Evolutionary conservation across 768 basidiomycete genomes (phyloP), one percentile per base, ranked within the genome.

Genomic region (Auriscalpium vulgare): DNA sequence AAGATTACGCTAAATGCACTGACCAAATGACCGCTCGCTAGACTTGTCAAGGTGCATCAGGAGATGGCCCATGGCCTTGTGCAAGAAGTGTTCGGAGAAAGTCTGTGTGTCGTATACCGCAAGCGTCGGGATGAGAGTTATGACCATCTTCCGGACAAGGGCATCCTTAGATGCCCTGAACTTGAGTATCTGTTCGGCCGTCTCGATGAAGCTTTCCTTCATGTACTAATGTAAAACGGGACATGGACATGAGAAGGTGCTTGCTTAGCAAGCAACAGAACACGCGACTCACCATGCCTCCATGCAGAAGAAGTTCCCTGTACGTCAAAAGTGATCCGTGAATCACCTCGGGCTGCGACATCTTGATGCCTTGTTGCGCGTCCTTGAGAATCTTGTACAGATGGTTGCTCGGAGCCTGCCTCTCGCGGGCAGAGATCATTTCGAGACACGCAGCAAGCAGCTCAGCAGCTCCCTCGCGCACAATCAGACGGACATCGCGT

Each of bases 81-180:
- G 91, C 10, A 98, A 78, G 67, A 91, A 94, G 66, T 90, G 87
- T 63, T 89, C 87, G 45, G 86, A 86, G 65, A 99, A 99, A 1
- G 87, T 91, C 67, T 90, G 85, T 1, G 91, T 91, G 66, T 98
- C 93, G 69, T 97, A 99, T 2, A 87, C 85, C 21, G 95, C 95
- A 59, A 98, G 82, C 6, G 91, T 90, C 0, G 97, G 95, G 47
- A 98, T 94, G 66, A 98, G 83, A 8, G 90, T 88, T 65, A 98
- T 94, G 58, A 98, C 95, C 75, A 91, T 93, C 69, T 91, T 89
- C 45, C 93, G 85, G 57, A 99, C 88, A 43, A 91, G 81, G 19
- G 81, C 74, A 63, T 99, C 97, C 60, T 91, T 81, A 67, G 92
- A 88, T 10, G 87, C 81, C 68, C 86, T 87, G 76, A 95, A 97